Evolutionary conservation across 192 early-diverging fungal genomes (phyloP).

Genomic region (Tieghemiomyces parasiticus): DNA sequence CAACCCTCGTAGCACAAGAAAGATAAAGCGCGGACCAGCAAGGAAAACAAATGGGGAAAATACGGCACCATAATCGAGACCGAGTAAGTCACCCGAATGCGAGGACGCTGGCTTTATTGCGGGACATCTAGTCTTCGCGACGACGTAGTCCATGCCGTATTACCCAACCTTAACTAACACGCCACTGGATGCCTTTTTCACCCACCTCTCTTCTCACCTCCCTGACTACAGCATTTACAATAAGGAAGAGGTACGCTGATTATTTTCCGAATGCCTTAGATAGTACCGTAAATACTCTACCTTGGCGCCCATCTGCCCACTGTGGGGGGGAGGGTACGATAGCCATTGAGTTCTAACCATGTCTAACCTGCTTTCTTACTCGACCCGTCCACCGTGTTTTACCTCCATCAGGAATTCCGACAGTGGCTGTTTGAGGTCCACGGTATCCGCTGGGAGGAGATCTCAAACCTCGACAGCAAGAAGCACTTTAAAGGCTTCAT

Average conservation of each 20-base stretch:
- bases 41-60: slow-evolving; percentile 26
- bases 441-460: slow-evolving; percentile 25
- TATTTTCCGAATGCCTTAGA: background rate
- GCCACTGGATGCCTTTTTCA: background rate
- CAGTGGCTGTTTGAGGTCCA: slow-evolving; percentile 41
- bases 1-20: slow-evolving; percentile 20
- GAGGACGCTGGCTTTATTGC: background rate
- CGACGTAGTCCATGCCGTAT: background rate
- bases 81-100: slow-evolving; percentile 23
- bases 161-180: background rate
- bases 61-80: slow-evolving; percentile 33
- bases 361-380: background rate
- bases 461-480: slow-evolving; percentile 32
- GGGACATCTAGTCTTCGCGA: background rate
- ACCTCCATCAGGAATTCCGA: slow-evolving; percentile 32
- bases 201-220: background rate
- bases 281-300: background rate
- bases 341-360: background rate
- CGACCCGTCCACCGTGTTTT: background rate
- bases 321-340: background rate
- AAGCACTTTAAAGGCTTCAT: slow-evolving; percentile 37
- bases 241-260: slow-evolving; percentile 17
- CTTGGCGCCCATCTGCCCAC: background rate
- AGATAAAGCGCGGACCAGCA: background rate
- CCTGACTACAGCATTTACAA: slow-evolving; percentile 17